Base-by-base conservation (phyloP, 441 rosid genomes). In the Pelargonium citronellum region DNA sequence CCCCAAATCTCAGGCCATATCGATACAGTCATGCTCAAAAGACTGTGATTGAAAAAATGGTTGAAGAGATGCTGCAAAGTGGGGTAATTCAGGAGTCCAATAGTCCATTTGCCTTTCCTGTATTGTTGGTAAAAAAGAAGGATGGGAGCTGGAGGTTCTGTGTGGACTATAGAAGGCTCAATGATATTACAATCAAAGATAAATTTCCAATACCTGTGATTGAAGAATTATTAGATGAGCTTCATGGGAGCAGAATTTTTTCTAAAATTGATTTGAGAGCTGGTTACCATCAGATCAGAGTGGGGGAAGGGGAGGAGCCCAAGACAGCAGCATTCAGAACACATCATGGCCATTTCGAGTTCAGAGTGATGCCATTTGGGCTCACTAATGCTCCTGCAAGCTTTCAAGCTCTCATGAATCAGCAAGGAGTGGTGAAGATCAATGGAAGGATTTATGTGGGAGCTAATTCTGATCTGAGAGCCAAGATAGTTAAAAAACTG, bases 181-280 rank as follows among this genome's bases (percentile, higher is more conserved):
- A 69, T 16, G 5, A 0, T 1, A 1, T 15, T 3, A 51, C 17
- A 12, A 1, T 51, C 1, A 51, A 51, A 27, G 65, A 57, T 30
- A 69, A 69, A 15, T 55, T 69, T 12, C 71, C 34, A 3, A 69
- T 69, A 13, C 22, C 47, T 2, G 1, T 11, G 0, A 69, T 69
- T 5, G 3, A 69, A 13, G 51, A 69, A 3, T 7, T 69, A 1
- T 9, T 17, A 2, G 72, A 37, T 57, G 66, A 69, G 12, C 37
- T 69, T 2, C 11, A 16, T 27, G 47, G 51, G 0, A 0, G 47
- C 1, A 24, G 3, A 0, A 6, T 20, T 13, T 69, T 69, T 30
- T 53, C 3, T 9, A 55, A 69, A 16, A 12, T 69, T 7, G 71
- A 55, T n/a, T 30, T 55, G 8, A 15, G 43, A 24, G 5, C 7